Evolutionary conservation across 768 basidiomycete species (phyloP), one percentile per base, ranked within the genome.

Genomic region (Macrolepiota dolichaula): DNA sequence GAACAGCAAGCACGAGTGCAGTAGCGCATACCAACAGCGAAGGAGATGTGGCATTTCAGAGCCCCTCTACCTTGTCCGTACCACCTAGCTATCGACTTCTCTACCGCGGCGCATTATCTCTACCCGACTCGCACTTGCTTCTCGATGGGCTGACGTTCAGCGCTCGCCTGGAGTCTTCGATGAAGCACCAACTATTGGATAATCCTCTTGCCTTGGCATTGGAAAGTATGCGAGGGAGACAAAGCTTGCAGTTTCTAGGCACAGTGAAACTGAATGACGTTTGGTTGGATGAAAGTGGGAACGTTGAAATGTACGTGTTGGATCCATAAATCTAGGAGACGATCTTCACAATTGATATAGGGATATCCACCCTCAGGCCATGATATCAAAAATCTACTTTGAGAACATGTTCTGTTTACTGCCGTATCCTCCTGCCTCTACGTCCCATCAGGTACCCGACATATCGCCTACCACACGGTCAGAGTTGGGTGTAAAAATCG

Each of bases 141-240:
- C 82, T 92, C 36, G 91, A 92, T 66, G 91, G 91, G 5, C 70
- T 92, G 19, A 87, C 87, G 1, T 92, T 92, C 67, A 78, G 81
- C 2, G 79, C 83, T 1, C 78, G 77, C 0, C 69, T 85, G 3
- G 78, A 79, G 38, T 72, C 78, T 1, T 69, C 75, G 4, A 70
- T 71, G 17, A 74, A 77, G 49, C 71, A 73, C 15, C 61, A 68
- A 55, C 74, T 92, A 13, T 77, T 92, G 22, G 76, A 87, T 63
- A 90, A 88, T 64, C 85, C 86, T 0, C 76, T 92, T 12, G 87
- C 91, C 3, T 72, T 92, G 22, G 85, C 88, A 0, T 70, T 92
- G 54, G 91, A 92, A 72, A 89, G 85, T 71, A 91, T 92, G 89
- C 89, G 89, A 40, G 87, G 89, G 17, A 73, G 88, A 19, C 87